Evolutionary conservation across 257 asterid genomes (phyloP).

Genomic region (Nicotiana attenuata): DNA sequence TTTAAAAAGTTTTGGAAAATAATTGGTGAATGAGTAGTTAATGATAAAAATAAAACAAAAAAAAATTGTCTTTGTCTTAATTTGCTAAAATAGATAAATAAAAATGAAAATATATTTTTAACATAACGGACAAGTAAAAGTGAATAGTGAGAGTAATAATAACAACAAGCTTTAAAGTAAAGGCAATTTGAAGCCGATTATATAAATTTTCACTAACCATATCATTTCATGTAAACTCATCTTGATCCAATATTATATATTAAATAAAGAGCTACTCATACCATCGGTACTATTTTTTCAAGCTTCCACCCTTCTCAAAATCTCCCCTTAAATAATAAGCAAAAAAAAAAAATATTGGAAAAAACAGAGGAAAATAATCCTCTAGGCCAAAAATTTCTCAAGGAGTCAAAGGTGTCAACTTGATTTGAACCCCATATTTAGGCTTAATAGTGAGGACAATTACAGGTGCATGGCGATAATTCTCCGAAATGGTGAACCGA

Average conservation of each 20-base stretch:
- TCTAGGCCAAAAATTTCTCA: constrained; percentile 7
- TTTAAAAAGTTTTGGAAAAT: too few relatives aligned
- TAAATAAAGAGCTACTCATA: not conserved
- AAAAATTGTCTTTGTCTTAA: not conserved
- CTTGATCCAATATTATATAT: not conserved
- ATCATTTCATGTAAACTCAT: not conserved
- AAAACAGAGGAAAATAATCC: not conserved
- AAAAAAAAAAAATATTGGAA: not conserved
- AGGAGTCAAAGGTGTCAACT: constrained; percentile 41
- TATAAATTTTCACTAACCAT: not conserved
- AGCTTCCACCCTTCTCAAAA: not conserved
- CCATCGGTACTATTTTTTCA: not conserved
- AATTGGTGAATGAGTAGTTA: too few relatives aligned
- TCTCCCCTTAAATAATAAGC: not conserved
- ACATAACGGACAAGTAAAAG: too few relatives aligned
- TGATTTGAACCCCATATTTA: constrained; percentile 80
- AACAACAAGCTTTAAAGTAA: too few relatives aligned
- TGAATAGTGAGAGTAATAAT: not conserved
- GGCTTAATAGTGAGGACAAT: constrained; percentile 79
- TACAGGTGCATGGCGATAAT: constrained; percentile 83
- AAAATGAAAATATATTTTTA: not conserved
- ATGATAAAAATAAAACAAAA: too few relatives aligned
- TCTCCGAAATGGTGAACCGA: constrained; percentile 57
- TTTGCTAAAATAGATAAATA: too few relatives aligned
- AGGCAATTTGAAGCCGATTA: too few relatives aligned